phyloP scores from a whole-genome alignment of 345 rosid species.

The Luvunga scandens region DNA sequence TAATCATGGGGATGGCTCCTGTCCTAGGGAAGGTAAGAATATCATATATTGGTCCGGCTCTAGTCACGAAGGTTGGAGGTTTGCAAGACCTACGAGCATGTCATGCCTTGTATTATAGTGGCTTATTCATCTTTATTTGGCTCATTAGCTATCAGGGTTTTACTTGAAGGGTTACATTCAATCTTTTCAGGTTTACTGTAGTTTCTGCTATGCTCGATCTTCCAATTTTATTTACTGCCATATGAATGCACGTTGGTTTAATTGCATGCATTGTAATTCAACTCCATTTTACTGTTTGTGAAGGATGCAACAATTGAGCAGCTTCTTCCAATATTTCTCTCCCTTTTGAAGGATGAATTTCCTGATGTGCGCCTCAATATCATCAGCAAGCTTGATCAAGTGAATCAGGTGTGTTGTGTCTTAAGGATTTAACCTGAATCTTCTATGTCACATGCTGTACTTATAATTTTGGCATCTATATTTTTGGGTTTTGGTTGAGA shows the following conservation, averaged over 20 bases:
- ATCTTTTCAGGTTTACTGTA: background rate
- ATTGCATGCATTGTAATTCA: conserved; percentile 6
- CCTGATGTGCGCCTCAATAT: conserved; percentile 96
- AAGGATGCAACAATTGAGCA: conserved; percentile 95
- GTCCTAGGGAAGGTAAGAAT: conserved; percentile 56
- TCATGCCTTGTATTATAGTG: background rate
- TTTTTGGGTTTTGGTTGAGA: background rate
- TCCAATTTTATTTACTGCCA: background rate
- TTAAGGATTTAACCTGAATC: conserved; percentile 5
- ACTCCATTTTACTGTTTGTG: conserved; percentile 21
- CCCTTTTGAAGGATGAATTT: conserved; percentile 92
- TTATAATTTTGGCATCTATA: background rate
- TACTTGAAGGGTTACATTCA: background rate
- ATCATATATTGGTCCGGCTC: background rate
- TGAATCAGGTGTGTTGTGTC: conserved; percentile 69
- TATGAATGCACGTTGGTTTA: background rate
- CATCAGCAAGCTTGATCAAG: conserved; percentile 98
- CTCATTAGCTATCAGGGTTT: background rate
- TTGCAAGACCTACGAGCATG: background rate
- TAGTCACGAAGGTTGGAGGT: background rate
- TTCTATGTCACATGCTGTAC: background rate
- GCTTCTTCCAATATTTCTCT: conserved; percentile 95
- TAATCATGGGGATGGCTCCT: conserved; percentile 99
- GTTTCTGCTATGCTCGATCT: background rate
- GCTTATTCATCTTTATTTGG: background rate